phyloP scores from a whole-genome alignment of 768 basidiomycete genomes.

The Lactarius evosmus region DNA sequence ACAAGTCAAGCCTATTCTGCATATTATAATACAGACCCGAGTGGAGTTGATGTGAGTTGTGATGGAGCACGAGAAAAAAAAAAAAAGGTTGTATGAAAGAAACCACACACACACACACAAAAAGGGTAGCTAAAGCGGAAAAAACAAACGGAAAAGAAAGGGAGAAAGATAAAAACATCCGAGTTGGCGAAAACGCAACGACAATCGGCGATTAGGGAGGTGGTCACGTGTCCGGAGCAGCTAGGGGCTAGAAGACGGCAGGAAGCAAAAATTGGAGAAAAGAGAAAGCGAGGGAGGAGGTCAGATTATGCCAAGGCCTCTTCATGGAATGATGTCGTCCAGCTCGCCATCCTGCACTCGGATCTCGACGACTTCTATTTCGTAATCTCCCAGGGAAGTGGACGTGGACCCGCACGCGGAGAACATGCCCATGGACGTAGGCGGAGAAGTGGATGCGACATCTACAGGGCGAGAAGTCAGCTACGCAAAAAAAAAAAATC shows the following conservation, averaged over 20 bases:
- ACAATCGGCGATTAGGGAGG: conserved; percentile 2
- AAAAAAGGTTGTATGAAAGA: not conserved
- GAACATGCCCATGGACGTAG: conserved; percentile 61
- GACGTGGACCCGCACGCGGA: conserved; percentile 62
- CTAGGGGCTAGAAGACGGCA: not conserved
- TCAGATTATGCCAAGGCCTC: not conserved
- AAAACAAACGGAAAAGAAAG: not conserved
- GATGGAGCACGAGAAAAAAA: conserved; percentile 7
- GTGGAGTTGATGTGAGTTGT: conserved; percentile 20
- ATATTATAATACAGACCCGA: conserved; percentile 18
- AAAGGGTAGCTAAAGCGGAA: not conserved
- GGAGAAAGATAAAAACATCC: not conserved
- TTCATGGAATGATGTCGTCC: conserved; percentile 66
- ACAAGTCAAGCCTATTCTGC: conserved; percentile 8
- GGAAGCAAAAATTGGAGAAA: not conserved
- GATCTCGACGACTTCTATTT: conserved; percentile 87
- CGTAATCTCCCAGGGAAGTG: conserved; percentile 62
- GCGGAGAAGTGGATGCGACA: conserved; percentile 79
- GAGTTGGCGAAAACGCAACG: not conserved
- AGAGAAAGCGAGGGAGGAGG: not conserved
- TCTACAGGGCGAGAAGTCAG: conserved; percentile 42
- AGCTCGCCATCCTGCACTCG: conserved; percentile 77
- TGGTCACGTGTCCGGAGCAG: not conserved
- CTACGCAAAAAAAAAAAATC: not conserved
- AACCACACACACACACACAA: not conserved